phyloP scores from a whole-genome alignment of 2,329 filamentous ascomycete genomes.

The Dryadomyces sulphureus region DNA sequence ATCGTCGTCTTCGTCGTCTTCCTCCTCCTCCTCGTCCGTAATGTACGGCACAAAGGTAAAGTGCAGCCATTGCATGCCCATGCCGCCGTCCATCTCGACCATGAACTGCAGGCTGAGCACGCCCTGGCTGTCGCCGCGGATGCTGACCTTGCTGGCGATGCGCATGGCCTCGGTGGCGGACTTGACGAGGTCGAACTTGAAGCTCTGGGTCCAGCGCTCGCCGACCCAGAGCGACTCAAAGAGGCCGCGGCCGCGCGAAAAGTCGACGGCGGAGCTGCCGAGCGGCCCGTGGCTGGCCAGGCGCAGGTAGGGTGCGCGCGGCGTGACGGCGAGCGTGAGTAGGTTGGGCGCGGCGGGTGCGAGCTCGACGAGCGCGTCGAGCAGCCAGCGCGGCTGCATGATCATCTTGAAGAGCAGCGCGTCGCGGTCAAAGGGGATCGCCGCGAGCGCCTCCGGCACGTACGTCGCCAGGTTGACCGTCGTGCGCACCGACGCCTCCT shows the following conservation, averaged over 20 bases:
- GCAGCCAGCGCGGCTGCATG: constrained; percentile 63
- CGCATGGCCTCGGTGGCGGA: constrained; percentile 86
- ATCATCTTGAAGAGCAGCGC: constrained; percentile 83
- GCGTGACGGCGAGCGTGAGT: constrained; percentile 52
- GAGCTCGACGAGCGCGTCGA: constrained; percentile 58
- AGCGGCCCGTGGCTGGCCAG: constrained; percentile 51
- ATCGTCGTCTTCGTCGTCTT: constrained; percentile 18
- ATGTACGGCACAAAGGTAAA: constrained; percentile 68
- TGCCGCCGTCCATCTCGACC: constrained; percentile 57
- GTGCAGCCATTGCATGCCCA: constrained; percentile 55
- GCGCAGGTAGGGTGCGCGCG: constrained; percentile 54
- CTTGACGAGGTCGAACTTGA: constrained; percentile 77
- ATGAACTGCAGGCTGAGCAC: constrained; percentile 93
- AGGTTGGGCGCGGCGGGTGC: constrained; percentile 56
- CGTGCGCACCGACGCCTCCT: constrained; percentile 75
- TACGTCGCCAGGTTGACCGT: constrained; percentile 87
- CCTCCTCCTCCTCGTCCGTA: constrained; percentile 38
- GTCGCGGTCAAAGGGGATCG: constrained; percentile 78
- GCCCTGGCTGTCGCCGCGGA: constrained; percentile 75
- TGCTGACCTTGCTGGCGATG: constrained; percentile 79
- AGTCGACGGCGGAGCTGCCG: constrained; percentile 50
- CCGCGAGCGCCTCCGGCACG: constrained; percentile 55
- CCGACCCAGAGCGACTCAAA: constrained; percentile 61
- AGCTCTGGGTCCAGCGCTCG: constrained; percentile 51
- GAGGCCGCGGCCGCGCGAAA: constrained; percentile 47